Conservation (phyloP, 2,329 filamentous ascomycete species). For the Talaromyces sp. region DNA sequence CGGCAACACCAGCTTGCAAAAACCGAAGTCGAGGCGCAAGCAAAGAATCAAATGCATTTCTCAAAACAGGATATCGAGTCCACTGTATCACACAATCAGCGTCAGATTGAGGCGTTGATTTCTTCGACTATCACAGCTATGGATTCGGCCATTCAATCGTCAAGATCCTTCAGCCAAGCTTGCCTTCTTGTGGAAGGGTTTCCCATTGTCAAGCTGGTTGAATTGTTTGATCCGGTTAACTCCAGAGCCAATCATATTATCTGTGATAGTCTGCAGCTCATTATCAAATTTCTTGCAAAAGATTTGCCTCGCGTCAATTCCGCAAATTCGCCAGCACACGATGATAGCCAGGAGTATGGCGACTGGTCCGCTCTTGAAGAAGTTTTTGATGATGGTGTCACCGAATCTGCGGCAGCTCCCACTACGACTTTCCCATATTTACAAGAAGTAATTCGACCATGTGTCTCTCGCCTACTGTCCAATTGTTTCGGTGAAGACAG, state of each 20-base stretch:
- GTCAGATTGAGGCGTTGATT: constrained; percentile 54
- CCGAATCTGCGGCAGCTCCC: constrained; percentile 23
- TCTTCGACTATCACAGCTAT: constrained; percentile 52
- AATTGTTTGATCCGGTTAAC: constrained; percentile 51
- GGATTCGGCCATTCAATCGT: constrained; percentile 45
- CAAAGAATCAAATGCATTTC: constrained; percentile 37
- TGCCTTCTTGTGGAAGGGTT: constrained; percentile 43
- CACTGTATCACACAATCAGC: constrained; percentile 56
- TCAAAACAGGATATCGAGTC: constrained; percentile 48
- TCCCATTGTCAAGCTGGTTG: constrained; percentile 46
- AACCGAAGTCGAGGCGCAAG: constrained; percentile 56
- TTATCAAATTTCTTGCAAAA: constrained; percentile 41
- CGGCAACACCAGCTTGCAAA: constrained; percentile 55
- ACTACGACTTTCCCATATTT: constrained; percentile 32
- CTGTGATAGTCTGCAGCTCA: constrained; percentile 48
- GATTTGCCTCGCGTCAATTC: constrained; percentile 24
- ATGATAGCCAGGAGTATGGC: constrained; percentile 64
- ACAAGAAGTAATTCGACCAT: constrained; percentile 45
- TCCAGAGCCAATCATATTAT: constrained; percentile 45
- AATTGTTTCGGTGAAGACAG: constrained; percentile 60
- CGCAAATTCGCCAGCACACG: constrained; percentile 37
- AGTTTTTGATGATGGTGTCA: constrained; percentile 34
- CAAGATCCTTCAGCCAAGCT: constrained; percentile 40
- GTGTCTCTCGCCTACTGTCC: constrained; percentile 54
- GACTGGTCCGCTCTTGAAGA: constrained; percentile 56